Base-by-base conservation (phyloP, 129 eudicot genomes). In the Pulicaria dysenterica region DNA sequence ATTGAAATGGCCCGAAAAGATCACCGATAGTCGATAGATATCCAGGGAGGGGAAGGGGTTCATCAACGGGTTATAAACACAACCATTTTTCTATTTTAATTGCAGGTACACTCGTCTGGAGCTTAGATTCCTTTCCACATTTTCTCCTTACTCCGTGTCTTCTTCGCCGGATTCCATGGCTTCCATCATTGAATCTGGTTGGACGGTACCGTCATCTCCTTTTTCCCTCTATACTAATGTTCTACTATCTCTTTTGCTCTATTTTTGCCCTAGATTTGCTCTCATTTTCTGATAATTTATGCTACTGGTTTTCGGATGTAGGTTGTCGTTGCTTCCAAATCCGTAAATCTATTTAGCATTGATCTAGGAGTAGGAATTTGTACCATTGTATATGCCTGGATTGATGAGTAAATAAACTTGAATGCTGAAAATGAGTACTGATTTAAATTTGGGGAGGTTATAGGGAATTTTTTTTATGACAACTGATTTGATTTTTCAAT, bases 161-260 rank as follows among this genome's bases (percentile, higher is more conserved):
- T 64, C 72, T 48, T 75, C 76, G 5, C 72, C 75, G 64, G 76
- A 74, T 69, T 70, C 82, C 61, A 92, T 92, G 98, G 88, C 94
- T 74, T 85, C 95, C 47, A 15, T 89, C 37, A 16, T 87, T 67
- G 92, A 89, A 80, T 87, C 95, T 64, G 84, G 85, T 50, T 92
- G 98, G 98, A 81, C 70, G 95, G 98, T 92, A 84, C 19, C 14
- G 5, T 14, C 40, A 40, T 56, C 67, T 47, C 31, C 17, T 58
- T 42, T 11, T 59, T 41, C 15, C 38, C 17, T 42, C 64, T 24
- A 5, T 71, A 50, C 70, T 53, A 40, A 31, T 59, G n/a, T 17
- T 11, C 48, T 41, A 17, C 77, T 14, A 55, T 44, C 64, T 42
- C 14, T 17, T 57, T 46, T 11, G 46, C 45, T 34, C 40, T 11